These are phyloP conservation scores for Chalciporus piperatus DNA, from an alignment of 768 basidiomycete genomes.

Conservation along the genomic window DNA sequence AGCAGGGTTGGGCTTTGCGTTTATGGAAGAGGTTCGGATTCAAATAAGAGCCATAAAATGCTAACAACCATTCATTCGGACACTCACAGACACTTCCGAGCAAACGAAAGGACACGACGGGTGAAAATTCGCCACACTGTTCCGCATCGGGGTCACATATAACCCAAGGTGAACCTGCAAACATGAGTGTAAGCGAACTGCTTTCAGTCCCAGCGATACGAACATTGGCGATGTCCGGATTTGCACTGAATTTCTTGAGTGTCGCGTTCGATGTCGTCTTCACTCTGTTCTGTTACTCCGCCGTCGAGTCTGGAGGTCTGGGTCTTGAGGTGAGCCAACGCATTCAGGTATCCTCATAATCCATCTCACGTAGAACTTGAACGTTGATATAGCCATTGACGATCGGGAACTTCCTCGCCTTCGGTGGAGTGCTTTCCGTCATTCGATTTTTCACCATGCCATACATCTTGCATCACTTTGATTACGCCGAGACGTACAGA, in stretches of 20 bases:
- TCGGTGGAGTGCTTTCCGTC: conserved; percentile 47
- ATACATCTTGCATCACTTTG: conserved; percentile 40
- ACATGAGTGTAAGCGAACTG: conserved; percentile 31
- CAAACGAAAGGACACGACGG: conserved; percentile 2
- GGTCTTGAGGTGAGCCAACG: conserved; percentile 43
- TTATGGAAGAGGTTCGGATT: conserved; percentile 21
- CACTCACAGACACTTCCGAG: conserved; percentile 15
- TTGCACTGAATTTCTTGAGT: conserved; percentile 48
- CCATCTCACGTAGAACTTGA: too few relatives aligned
- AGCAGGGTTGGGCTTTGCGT: conserved; percentile 9
- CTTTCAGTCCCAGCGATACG: conserved; percentile 51
- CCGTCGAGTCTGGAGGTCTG: conserved; percentile 53
- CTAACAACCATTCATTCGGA: background rate
- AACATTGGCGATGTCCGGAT: conserved; percentile 49
- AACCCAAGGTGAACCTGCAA: conserved; percentile 10
- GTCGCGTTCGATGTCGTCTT: conserved; percentile 63
- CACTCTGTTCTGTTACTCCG: conserved; percentile 64
- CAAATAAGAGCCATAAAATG: too few relatives aligned
- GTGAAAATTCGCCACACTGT: too few relatives aligned
- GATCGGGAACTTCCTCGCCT: conserved; percentile 56
- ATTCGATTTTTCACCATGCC: conserved; percentile 55
- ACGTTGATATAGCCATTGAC: conserved; percentile 35
- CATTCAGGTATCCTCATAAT: too few relatives aligned
- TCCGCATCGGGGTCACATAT: background rate
- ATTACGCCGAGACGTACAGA: conserved; percentile 48